Evolutionary conservation across 805 yeast genomes (phyloP).

Genomic region (Metschnikowia hibisci): DNA sequence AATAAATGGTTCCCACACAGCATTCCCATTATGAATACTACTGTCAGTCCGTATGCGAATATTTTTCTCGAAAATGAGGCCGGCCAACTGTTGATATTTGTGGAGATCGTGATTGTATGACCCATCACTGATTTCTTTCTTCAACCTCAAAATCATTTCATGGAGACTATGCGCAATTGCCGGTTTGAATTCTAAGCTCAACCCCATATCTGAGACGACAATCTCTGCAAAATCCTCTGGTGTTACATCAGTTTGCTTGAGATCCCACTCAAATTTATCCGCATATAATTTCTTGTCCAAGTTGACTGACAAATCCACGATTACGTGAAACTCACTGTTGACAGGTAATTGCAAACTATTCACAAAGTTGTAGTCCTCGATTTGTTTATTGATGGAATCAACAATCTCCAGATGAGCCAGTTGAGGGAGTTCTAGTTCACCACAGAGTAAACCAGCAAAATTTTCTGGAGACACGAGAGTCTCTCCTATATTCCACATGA

Average conservation of each 20-base stretch:
- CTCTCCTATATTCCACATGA: slow-evolving; percentile 73
- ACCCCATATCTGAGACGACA: slow-evolving; percentile 81
- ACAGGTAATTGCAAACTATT: slow-evolving; percentile 63
- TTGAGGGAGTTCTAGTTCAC: slow-evolving; percentile 77
- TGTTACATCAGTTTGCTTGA: slow-evolving; percentile 48
- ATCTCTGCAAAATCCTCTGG: slow-evolving; percentile 83
- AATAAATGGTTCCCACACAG: slow-evolving; percentile 81
- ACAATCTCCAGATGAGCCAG: slow-evolving; percentile 61
- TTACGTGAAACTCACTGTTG: slow-evolving; percentile 59
- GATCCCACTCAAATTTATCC: slow-evolving; percentile 94
- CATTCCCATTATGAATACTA: slow-evolving; percentile 73
- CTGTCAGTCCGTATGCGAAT: slow-evolving; percentile 48
- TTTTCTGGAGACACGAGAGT: slow-evolving; percentile 65
- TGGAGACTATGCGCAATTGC: slow-evolving; percentile 86
- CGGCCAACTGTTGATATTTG: slow-evolving; percentile 40
- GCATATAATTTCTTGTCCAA: slow-evolving; percentile 80
- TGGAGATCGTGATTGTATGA: slow-evolving; percentile 39
- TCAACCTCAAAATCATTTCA: slow-evolving; percentile 71
- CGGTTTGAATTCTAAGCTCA: slow-evolving; percentile 79
- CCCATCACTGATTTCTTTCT: slow-evolving; percentile 75
- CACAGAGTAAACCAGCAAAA: slow-evolving; percentile 70
- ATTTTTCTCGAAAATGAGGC: slow-evolving; percentile 41
- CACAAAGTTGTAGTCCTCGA: slow-evolving; percentile 67
- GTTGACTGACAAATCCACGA: slow-evolving; percentile 77
- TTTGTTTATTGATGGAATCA: slow-evolving; percentile 70